Evolutionary conservation across 768 basidiomycete species (phyloP), one percentile per base, ranked within the genome.

Genomic region (Pleurotus giganteus): DNA sequence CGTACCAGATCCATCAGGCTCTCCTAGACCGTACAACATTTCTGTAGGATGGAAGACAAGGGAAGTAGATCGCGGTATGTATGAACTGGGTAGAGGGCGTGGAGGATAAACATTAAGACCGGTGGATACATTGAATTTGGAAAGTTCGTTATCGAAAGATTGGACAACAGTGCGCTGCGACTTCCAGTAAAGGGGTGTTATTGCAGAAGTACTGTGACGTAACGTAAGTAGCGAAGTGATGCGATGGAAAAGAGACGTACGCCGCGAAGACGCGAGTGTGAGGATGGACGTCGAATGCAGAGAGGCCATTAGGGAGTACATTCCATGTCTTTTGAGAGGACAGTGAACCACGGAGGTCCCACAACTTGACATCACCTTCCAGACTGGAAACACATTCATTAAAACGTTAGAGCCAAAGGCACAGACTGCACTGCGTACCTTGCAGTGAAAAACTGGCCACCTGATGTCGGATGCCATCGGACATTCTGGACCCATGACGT

Each of bases 401-500:
- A 61, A 57, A 50, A 41, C 23, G 31, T 19, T 3, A 52, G 27
- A 34, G 29, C 21, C 34, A 32, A 24, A 21, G 11, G 43, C 37
- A 32, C 9, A 32, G 24, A 50, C 24, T 4, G 17, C 7, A n/a
- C 15, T 13, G 64, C 82, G 36, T 61, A 96, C 95, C 91, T 88
- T 17, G 89, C 94, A 11, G 94, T 92, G 7, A 98, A 68, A 62
- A 97, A 80, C 59, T 94, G 89, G 4, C 78, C 77, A 24, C 76
- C 71, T 17, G 80, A 71, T 4, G 77, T 82, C 1, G 90, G 83
- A 69, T 96, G 89, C 79, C 92, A 89, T 57, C 85, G 84, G 27
- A 91, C 92, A 61, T 88, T 94, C 67, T 93, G 91, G 5, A 98
- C 84, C 94, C 94, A 98, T 8, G 89, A 83, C 7, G 77, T 70